These are phyloP conservation scores for Lachnellula suecica DNA, from an alignment of 2,329 filamentous ascomycete species.

Conservation along the genomic window DNA sequence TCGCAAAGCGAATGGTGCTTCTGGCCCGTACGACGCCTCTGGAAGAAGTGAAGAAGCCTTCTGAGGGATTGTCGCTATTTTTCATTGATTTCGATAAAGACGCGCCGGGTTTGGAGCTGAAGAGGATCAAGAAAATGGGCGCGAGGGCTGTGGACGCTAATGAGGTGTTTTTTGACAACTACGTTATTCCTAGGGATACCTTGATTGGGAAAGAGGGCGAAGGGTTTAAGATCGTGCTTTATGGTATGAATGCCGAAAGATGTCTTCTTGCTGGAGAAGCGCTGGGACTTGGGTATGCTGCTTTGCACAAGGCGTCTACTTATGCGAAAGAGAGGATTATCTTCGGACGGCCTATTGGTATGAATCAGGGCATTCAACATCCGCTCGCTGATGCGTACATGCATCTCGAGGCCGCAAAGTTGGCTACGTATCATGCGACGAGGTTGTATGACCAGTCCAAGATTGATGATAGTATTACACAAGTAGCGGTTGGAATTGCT, in stretches of 20 bases:
- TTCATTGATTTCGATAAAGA: conserved; percentile 72
- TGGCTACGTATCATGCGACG: conserved; percentile 66
- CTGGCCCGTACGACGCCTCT: conserved; percentile 73
- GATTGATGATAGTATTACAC: conserved; percentile 49
- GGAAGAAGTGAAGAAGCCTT: conserved; percentile 66
- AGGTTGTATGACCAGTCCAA: conserved; percentile 57
- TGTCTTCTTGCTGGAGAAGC: conserved; percentile 78
- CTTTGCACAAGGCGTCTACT: conserved; percentile 56
- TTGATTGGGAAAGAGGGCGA: conserved; percentile 72
- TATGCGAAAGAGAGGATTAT: conserved; percentile 69
- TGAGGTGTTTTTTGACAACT: conserved; percentile 85
- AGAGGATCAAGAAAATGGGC: conserved; percentile 82
- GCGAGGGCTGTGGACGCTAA: conserved; percentile 81
- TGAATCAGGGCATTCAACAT: conserved; percentile 66
- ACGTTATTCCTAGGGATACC: conserved; percentile 60
- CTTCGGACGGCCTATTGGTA: conserved; percentile 63
- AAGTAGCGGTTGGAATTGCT: conserved; percentile 60
- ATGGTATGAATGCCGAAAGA: conserved; percentile 78
- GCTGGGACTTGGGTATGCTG: conserved; percentile 76
- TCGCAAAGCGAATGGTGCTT: conserved; percentile 80
- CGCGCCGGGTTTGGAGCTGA: conserved; percentile 52
- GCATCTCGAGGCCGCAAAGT: conserved; percentile 62
- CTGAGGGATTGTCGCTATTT: conserved; percentile 77
- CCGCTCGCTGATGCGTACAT: conserved; percentile 66
- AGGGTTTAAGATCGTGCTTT: conserved; percentile 77